Conservation (phyloP, 2,329 filamentous ascomycete species). For the Trichoderma aggressivum region DNA sequence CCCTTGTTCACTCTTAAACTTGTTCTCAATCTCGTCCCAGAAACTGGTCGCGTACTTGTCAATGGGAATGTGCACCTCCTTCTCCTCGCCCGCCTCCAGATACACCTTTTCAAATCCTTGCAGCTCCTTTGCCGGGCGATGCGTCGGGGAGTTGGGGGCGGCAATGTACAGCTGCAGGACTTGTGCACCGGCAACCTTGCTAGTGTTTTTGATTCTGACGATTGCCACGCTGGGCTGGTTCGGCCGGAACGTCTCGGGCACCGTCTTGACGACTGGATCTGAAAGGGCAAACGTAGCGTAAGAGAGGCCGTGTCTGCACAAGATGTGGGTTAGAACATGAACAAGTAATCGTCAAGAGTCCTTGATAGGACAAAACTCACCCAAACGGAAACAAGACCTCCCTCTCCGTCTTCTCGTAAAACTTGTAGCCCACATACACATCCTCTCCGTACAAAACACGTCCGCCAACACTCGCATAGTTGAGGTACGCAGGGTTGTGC, state of each 20-base stretch:
- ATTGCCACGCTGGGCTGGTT: not conserved
- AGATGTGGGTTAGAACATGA: not conserved
- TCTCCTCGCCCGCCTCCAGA: not conserved
- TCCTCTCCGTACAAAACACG: constrained; percentile 7
- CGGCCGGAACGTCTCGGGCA: not conserved
- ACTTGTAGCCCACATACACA: constrained; percentile 1
- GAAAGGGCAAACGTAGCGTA: not conserved
- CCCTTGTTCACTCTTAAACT: not conserved
- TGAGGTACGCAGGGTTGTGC: not conserved
- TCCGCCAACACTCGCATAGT: not conserved
- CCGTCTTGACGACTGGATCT: not conserved
- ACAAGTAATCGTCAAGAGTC: no score
- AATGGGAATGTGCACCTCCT: not conserved
- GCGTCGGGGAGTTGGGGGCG: not conserved
- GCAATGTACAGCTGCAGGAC: not conserved
- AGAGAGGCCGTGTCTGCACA: not conserved
- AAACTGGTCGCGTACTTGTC: not conserved
- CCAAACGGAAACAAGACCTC: constrained; percentile 1
- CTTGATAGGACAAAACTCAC: not conserved
- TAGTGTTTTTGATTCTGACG: not conserved
- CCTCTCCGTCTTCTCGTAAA: not conserved
- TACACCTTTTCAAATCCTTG: not conserved
- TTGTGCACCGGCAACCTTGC: not conserved
- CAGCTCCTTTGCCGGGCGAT: not conserved
- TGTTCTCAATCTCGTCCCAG: constrained; percentile 9